These are phyloP conservation scores for Besnoitia besnoiti DNA, from an alignment of 169 alveolate species.

Conservation along the genomic window DNA sequence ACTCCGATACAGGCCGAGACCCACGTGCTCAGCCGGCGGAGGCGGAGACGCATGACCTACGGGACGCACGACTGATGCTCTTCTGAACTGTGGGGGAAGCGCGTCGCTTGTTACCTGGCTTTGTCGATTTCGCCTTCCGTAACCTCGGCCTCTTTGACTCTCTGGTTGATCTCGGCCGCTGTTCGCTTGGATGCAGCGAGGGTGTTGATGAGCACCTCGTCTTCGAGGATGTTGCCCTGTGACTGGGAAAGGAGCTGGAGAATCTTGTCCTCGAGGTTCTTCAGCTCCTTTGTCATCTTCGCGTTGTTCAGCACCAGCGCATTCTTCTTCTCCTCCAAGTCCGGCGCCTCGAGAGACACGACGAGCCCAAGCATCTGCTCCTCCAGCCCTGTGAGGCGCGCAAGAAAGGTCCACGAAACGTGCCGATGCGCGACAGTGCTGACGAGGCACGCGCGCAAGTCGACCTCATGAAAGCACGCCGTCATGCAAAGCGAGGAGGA, in stretches of 20 bases:
- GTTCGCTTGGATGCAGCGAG: slow-evolving; percentile 92
- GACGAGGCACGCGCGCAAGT: too few relatives aligned
- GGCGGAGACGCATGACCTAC: too few relatives aligned
- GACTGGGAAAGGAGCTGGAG: slow-evolving; percentile 80
- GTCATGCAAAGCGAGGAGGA: too few relatives aligned
- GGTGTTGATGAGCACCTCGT: slow-evolving; percentile 93
- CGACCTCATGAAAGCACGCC: too few relatives aligned
- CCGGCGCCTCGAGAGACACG: slow-evolving; percentile 92
- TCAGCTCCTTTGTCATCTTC: slow-evolving; percentile 84
- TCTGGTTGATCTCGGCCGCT: slow-evolving; percentile 92
- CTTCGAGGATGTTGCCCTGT: slow-evolving; percentile 91
- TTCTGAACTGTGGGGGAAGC: too few relatives aligned
- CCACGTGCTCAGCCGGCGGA: too few relatives aligned
- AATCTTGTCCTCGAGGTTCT: slow-evolving; percentile 91
- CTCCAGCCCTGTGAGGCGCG: slow-evolving; percentile 81
- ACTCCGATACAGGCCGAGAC: too few relatives aligned
- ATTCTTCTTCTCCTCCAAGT: slow-evolving; percentile 88
- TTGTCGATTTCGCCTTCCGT: slow-evolving; percentile 92
- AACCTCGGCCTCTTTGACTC: slow-evolving; percentile 85
- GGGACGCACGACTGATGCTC: too few relatives aligned
- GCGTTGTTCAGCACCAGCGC: slow-evolving; percentile 88
- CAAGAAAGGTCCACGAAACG: too few relatives aligned
- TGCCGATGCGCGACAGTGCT: too few relatives aligned
- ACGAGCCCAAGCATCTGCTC: slow-evolving; percentile 93
- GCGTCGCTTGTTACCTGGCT: slow-evolving; percentile 72